Evolutionary conservation across 169 alveolate species (phyloP).

Genomic region (Eimeria brunetti): DNA sequence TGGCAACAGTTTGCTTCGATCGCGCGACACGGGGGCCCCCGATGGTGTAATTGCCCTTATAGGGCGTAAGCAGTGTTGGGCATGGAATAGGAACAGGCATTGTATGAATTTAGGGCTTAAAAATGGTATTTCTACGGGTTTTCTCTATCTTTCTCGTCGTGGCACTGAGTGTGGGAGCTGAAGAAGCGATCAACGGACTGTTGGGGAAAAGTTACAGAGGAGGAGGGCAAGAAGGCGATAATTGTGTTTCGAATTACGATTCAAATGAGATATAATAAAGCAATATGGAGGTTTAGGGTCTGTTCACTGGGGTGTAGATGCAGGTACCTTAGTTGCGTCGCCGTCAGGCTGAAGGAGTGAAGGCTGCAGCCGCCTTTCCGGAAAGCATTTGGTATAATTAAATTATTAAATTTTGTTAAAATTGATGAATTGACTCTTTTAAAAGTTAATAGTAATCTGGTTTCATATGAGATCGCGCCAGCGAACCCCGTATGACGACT

Average conservation of each 20-base stretch:
- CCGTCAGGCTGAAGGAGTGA: conserved; percentile 18
- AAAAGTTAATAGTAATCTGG: not conserved
- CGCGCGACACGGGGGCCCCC: not conserved
- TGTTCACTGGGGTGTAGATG: conserved; percentile 1
- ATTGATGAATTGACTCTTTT: not conserved
- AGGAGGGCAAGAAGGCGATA: not conserved
- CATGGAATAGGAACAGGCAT: not conserved
- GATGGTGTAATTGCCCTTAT: not conserved
- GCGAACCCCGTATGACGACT: not conserved
- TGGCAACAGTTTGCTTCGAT: not conserved
- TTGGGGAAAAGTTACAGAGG: not conserved
- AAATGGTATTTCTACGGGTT: not conserved
- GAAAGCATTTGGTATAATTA: not conserved
- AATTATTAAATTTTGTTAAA: not conserved
- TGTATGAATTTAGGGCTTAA: not conserved
- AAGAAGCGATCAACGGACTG: not conserved
- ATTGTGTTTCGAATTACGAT: not conserved
- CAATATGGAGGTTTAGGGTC: not conserved
- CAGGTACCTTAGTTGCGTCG: conserved; percentile 16
- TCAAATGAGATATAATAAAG: not conserved
- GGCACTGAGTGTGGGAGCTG: not conserved
- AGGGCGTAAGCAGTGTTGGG: not conserved
- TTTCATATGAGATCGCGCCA: conserved; percentile 9
- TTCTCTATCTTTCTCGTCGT: not conserved
- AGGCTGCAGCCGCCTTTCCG: not conserved